These are phyloP conservation scores for Penicillium parvum DNA, from an alignment of 495 filamentous ascomycete genomes.

Conservation along the genomic window DNA sequence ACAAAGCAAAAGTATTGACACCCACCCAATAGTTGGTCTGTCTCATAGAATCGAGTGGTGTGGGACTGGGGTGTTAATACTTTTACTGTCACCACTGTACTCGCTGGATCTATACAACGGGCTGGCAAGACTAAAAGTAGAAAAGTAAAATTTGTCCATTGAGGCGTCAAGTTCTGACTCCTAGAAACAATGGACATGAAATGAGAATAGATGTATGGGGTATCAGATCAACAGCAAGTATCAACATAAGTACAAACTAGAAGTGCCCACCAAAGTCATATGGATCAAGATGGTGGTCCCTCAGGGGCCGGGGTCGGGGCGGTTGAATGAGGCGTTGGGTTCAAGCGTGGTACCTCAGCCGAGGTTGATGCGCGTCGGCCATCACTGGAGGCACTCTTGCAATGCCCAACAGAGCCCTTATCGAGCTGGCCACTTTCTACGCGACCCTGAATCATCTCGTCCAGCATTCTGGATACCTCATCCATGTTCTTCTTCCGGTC, in stretches of 20 bases:
- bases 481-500: conserved; percentile 68
- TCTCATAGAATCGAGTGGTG: no score
- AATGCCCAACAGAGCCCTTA: conserved; percentile 53
- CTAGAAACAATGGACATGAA: conserved; percentile 9
- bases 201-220: conserved; percentile 20
- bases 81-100: no score
- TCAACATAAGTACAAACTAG: conserved; percentile 9
- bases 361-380: conserved; percentile 36
- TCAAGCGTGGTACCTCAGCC: conserved; percentile 25
- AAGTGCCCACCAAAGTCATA: conserved; percentile 10
- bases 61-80: no score
- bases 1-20: no score
- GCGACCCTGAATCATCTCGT: conserved; percentile 90
- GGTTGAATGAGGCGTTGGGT: conserved; percentile 13
- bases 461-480: conserved; percentile 83
- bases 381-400: conserved; percentile 40
- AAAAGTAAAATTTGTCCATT: not conserved
- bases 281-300: conserved; percentile 9
- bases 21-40: no score
- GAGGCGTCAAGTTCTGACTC: no score
- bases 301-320: conserved; percentile 6
- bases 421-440: conserved; percentile 66
- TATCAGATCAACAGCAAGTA: conserved; percentile 26
- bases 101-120: no score
- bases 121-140: no score